A percentile compares a stretch with the other conserved stretches of the same genome.
phyloP scores from a whole-genome alignment of 768 basidiomycete species.

The Auricularia sp. region DNA sequence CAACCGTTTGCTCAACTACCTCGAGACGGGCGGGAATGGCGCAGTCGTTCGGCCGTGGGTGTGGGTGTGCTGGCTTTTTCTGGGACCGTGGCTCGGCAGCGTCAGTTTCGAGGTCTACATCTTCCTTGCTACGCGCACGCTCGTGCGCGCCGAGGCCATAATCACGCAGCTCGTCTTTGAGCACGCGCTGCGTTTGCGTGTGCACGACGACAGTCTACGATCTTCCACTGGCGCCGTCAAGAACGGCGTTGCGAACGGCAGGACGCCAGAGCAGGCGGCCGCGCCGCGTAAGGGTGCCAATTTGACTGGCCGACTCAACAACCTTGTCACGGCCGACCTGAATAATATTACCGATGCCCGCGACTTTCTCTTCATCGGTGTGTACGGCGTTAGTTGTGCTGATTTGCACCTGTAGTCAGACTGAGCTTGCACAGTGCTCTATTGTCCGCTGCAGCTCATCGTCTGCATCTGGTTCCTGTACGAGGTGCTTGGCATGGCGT shows the following conservation, averaged over 20 bases:
- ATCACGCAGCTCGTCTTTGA: slow-evolving; percentile 31
- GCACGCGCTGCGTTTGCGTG: slow-evolving; percentile 27
- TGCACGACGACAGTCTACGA: slow-evolving; percentile 21
- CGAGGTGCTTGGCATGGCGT: slow-evolving; percentile 28
- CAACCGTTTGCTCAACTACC: slow-evolving; percentile 15
- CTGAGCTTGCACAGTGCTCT: not conserved
- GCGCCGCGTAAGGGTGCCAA: slow-evolving; percentile 9
- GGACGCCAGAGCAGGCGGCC: not conserved
- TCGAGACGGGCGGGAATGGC: slow-evolving; percentile 28
- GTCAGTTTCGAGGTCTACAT: slow-evolving; percentile 23
- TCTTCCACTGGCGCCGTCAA: not conserved
- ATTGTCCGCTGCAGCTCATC: slow-evolving; percentile 17
- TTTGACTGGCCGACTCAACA: slow-evolving; percentile 31
- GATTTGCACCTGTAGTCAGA: not conserved
- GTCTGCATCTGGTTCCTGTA: slow-evolving; percentile 26
- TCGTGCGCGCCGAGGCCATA: slow-evolving; percentile 27
- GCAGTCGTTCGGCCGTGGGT: slow-evolving; percentile 37
- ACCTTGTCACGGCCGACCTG: slow-evolving; percentile 28
- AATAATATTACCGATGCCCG: slow-evolving; percentile 25
- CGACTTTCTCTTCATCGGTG: slow-evolving; percentile 22
- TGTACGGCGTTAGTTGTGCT: slow-evolving; percentile 13
- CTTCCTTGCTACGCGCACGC: slow-evolving; percentile 2
- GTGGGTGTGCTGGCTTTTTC: slow-evolving; percentile 21
- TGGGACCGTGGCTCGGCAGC: slow-evolving; percentile 15
- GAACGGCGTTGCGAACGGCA: not conserved